Evolutionary conservation across 208 protist species (phyloP), one percentile per base, ranked within the genome.

Genomic region (Crithidia thermophila): DNA sequence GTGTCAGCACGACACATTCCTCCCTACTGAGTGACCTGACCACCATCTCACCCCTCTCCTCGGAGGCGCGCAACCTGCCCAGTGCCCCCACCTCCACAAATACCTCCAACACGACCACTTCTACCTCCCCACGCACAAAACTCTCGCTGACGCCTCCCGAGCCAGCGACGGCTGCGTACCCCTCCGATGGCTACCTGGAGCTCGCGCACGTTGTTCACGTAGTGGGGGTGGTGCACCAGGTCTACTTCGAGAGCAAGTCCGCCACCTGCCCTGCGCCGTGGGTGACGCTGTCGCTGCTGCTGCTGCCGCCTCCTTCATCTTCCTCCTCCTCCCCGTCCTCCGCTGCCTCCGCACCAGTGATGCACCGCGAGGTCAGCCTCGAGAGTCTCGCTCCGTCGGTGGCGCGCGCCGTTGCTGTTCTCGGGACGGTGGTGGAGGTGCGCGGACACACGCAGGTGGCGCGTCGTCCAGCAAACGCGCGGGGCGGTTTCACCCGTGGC

Each of bases 231-330:
- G 80, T 88, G 10, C 51, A 70, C n/a, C 68, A 67, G 25, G 61
- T 88, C 8, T 88, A 49, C 59, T 91, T 71, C 52, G 50, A 74
- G 5, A 31, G 55, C 20, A 72, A 78, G 39, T 28, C 49, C 14
- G 55, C 56, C 18, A 14, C 9, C 4, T 21, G 18, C 18, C 75
- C 82, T 13, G 60, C 74, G 5, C 81, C 79, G 14, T 78, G 73
- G 67, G 60, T 81, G 21, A 59, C 43, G 4, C 28, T 90, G 59
- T 45, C 62, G 34, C 43, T 75, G 18, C 50, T 79, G 18, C 55
- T 45, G 27, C 0, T 10, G 13, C 13, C 57, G n/a, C 21, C 21
- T 3, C 21, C 59, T 37, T 13, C 20, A 20, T 34, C 27, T 21
- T 18, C 9, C 7, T 53, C 42, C 4, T 14, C 16, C n/a, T 34